Evolutionary conservation across 1,139 yeast genomes (phyloP).

Genomic region (Suhomyces guaymorum): DNA sequence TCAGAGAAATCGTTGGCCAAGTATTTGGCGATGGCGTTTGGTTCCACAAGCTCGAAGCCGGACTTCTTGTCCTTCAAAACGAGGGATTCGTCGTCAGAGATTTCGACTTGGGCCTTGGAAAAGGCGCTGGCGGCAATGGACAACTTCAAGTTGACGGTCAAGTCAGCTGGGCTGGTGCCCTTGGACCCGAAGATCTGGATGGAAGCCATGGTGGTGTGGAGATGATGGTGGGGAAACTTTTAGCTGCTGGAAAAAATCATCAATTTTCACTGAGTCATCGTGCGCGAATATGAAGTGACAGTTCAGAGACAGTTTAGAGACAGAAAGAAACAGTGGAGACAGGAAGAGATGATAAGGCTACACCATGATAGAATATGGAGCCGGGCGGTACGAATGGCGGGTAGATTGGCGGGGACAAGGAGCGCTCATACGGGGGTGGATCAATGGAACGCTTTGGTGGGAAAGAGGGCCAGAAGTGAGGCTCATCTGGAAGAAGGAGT

Average conservation of each 20-base stretch:
- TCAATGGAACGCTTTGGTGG: too few relatives aligned
- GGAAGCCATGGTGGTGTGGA: constrained; percentile 3
- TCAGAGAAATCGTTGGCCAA: constrained; percentile 50
- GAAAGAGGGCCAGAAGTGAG: not conserved
- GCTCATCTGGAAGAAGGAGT: not conserved
- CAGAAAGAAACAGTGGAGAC: too few relatives aligned
- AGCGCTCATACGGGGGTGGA: too few relatives aligned
- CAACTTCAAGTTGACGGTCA: constrained; percentile 61
- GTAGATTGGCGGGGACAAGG: too few relatives aligned
- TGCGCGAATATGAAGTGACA: too few relatives aligned
- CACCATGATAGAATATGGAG: too few relatives aligned
- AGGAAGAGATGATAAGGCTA: too few relatives aligned
- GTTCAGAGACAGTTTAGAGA: too few relatives aligned
- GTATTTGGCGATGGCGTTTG: constrained; percentile 81
- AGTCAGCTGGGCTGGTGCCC: constrained; percentile 28
- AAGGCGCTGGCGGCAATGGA: constrained; percentile 52
- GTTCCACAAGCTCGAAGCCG: constrained; percentile 61
- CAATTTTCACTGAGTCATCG: constrained; percentile 1
- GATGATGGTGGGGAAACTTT: not conserved
- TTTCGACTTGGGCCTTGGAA: constrained; percentile 26
- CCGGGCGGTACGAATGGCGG: too few relatives aligned
- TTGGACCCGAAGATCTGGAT: constrained; percentile 16
- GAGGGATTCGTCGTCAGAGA: constrained; percentile 37
- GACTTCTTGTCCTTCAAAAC: constrained; percentile 37
- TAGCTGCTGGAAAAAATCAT: too few relatives aligned